Percentiles rank a stretch among this genome's conserved stretches.
phyloP scores from a whole-genome alignment of 2,329 filamentous ascomycete species.

The Xylaria sp. region DNA sequence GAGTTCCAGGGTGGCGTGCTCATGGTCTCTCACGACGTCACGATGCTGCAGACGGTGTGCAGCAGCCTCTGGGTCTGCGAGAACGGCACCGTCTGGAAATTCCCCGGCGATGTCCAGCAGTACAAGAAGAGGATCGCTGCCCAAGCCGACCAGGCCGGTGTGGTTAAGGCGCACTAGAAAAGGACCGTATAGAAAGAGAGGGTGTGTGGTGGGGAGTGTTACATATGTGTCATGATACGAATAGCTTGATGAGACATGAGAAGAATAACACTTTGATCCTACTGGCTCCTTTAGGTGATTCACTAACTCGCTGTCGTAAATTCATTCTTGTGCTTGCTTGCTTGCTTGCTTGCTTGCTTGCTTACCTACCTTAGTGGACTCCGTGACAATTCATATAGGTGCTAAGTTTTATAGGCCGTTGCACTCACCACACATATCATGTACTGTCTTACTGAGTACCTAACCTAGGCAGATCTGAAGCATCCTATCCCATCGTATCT shows the following conservation, averaged over 20 bases:
- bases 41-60: constrained; percentile 97
- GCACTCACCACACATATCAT: too few species aligned
- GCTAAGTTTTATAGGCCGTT: not conserved
- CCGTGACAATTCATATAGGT: not conserved
- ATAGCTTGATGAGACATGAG: constrained; percentile 12
- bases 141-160: constrained; percentile 88
- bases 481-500: not conserved
- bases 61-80: constrained; percentile 97
- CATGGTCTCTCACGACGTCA: constrained; percentile 99
- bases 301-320: not conserved
- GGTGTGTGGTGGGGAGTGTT: not conserved
- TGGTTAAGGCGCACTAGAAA: constrained; percentile 73
- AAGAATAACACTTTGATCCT: not conserved
- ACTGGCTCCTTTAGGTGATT: not conserved
- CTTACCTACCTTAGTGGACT: not conserved
- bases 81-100: constrained; percentile 92
- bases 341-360: not conserved
- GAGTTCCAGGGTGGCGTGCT: constrained; percentile 94
- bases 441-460: too few species aligned
- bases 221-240: constrained; percentile 10
- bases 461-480: not conserved
- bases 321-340: not conserved
- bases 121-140: constrained; percentile 97
- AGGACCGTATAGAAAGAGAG: not conserved
- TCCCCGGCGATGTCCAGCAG: constrained; percentile 91